These are phyloP conservation scores for Paramecium sonneborni DNA, from an alignment of 73 alveolate genomes.

Conservation along the genomic window DNA sequence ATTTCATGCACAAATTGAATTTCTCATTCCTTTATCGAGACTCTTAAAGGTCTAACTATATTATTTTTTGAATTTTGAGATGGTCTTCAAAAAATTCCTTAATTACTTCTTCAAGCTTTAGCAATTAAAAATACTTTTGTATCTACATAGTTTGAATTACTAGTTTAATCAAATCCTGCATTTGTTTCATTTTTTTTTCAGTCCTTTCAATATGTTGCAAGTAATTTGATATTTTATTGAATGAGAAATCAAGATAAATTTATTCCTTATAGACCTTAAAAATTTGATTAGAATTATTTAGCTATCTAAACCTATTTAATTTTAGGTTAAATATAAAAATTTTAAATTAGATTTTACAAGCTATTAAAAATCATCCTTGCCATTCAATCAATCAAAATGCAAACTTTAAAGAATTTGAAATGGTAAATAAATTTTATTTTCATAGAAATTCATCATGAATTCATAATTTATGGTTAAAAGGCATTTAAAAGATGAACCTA, in stretches of 20 bases:
- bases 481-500: background rate
- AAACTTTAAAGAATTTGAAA: too few species aligned
- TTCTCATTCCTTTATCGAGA: background rate
- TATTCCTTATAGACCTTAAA: background rate
- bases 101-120: constrained; percentile 65
- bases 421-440: too few species aligned
- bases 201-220: background rate
- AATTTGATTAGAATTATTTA: background rate
- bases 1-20: constrained; percentile 17
- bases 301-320: background rate
- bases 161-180: constrained; percentile 41
- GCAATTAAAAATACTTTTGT: constrained; percentile 43
- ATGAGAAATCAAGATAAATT: background rate
- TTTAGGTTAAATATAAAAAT: background rate
- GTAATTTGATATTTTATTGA: background rate
- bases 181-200: background rate
- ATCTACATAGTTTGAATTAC: constrained; percentile 53
- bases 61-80: background rate
- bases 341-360: background rate
- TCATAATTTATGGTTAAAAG: background rate
- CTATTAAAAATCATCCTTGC: too few species aligned
- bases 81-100: constrained; percentile 58
- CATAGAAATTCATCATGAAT: background rate
- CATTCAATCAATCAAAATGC: too few species aligned
- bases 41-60: constrained; percentile 68